These are phyloP conservation scores for Penicillium decumbens DNA, from an alignment of 2,329 filamentous ascomycete genomes.

Conservation along the genomic window DNA sequence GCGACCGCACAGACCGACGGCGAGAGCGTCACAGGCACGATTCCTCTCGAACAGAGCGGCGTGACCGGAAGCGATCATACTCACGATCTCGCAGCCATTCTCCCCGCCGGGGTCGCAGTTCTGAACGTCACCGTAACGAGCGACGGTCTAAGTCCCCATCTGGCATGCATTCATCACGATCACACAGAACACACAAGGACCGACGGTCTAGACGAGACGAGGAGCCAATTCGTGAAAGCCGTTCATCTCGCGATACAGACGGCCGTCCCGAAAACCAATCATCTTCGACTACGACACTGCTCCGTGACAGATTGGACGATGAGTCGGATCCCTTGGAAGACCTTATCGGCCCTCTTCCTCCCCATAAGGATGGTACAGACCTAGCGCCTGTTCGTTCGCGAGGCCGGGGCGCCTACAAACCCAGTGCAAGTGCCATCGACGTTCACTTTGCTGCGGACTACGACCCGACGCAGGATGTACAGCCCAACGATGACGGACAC, in stretches of 20 bases:
- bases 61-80: slow-evolving; percentile 15
- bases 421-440: slow-evolving; percentile 66
- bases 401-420: slow-evolving; percentile 63
- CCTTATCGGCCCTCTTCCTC: slow-evolving; percentile 67
- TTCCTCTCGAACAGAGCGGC: slow-evolving; percentile 13
- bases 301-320: slow-evolving; percentile 15
- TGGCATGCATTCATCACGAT: slow-evolving; percentile 12
- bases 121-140: slow-evolving; percentile 17
- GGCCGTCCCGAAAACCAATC: neutral
- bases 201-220: slow-evolving; percentile 2
- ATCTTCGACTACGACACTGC: neutral
- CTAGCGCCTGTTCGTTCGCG: slow-evolving; percentile 50
- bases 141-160: slow-evolving; percentile 25
- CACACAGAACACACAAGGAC: neutral
- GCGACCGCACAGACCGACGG: slow-evolving; percentile 13
- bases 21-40: slow-evolving; percentile 12
- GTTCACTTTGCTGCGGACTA: slow-evolving; percentile 68
- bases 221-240: slow-evolving; percentile 3
- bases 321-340: slow-evolving; percentile 69
- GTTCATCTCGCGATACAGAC: slow-evolving; percentile 2
- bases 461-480: slow-evolving; percentile 49
- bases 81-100: slow-evolving; percentile 23
- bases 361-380: slow-evolving; percentile 29
- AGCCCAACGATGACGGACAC: slow-evolving; percentile 50
- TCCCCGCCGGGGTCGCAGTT: slow-evolving; percentile 17